Evolutionary conservation across 1,284 basidiomycete species (phyloP).

Genomic region (Pholiota adiposa): DNA sequence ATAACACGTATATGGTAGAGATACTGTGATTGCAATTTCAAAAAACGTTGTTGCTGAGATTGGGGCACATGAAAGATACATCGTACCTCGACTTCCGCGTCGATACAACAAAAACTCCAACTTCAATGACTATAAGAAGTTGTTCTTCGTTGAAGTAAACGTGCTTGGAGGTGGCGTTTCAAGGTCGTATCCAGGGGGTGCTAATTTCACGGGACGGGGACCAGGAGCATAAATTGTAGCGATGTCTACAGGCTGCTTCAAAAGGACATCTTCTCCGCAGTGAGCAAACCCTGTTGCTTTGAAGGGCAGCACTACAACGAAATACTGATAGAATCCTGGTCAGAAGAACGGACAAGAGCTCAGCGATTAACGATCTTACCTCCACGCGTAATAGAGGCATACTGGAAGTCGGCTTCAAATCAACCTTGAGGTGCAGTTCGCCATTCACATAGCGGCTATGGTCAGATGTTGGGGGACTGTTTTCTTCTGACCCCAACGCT

Average conservation of each 20-base stretch:
- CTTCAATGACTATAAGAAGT: background rate
- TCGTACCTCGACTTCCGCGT: no score
- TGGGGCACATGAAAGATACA: no score
- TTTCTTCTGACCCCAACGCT: conserved; percentile 19
- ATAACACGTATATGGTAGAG: no score
- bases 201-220: conserved; percentile 34
- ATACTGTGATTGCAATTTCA: no score
- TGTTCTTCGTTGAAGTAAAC: background rate
- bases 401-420: conserved; percentile 37
- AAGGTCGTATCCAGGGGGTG: conserved; percentile 32
- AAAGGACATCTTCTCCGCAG: conserved; percentile 21
- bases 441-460: conserved; percentile 32
- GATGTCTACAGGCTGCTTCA: conserved; percentile 33
- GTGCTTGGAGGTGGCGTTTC: conserved; percentile 1
- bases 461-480: conserved; percentile 11
- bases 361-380: conserved; percentile 22
- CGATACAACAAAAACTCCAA: background rate
- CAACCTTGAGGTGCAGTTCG: conserved; percentile 37
- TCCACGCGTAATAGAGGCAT: conserved; percentile 40
- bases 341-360: background rate
- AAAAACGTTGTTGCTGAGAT: no score
- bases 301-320: conserved; percentile 38
- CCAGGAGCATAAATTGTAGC: conserved; percentile 35
- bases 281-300: conserved; percentile 30
- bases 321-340: conserved; percentile 33